Conservation (phyloP, 495 filamentous ascomycete genomes). For the Daldinia grandis region DNA sequence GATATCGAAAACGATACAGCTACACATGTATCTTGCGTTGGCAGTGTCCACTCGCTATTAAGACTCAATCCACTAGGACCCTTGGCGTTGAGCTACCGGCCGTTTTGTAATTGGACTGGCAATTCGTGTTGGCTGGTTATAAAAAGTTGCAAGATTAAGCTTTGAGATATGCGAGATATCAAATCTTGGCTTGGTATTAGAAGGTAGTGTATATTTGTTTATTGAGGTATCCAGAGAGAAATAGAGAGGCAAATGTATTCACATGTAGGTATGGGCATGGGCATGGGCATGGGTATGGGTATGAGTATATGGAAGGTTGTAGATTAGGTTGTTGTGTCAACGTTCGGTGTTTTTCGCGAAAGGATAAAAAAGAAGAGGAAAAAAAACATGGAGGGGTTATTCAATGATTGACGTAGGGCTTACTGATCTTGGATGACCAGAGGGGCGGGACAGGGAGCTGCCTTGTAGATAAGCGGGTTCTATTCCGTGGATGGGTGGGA, state of each 20-base stretch:
- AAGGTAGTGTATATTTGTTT: neutral
- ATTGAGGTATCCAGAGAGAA: neutral
- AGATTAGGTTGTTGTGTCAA: conserved; percentile 11
- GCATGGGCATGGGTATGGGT: neutral
- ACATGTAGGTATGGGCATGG: neutral
- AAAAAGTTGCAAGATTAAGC: neutral
- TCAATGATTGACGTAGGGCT: conserved; percentile 39
- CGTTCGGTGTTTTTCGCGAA: conserved; percentile 10
- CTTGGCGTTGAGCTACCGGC: conserved; percentile 24
- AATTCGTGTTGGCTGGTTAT: conserved; percentile 5
- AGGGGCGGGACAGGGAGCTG: conserved; percentile 38
- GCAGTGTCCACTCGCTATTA: conserved; percentile 3
- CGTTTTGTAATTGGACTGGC: conserved; percentile 21
- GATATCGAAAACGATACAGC: neutral
- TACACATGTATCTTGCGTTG: neutral
- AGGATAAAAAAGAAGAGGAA: conserved; percentile 10
- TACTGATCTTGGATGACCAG: conserved; percentile 35
- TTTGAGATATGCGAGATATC: conserved; percentile 18
- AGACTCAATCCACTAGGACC: conserved; percentile 8
- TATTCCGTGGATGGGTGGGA: neutral
- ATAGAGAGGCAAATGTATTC: neutral
- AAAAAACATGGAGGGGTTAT: conserved; percentile 30
- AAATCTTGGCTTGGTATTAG: conserved; percentile 13
- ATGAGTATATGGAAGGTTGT: conserved; percentile 1
- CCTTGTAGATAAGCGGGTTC: conserved; percentile 22